A percentile compares a stretch with the other conserved stretches of the same genome.
phyloP scores from a whole-genome alignment of 805 yeast genomes.

The Starmerella tilneyi region DNA sequence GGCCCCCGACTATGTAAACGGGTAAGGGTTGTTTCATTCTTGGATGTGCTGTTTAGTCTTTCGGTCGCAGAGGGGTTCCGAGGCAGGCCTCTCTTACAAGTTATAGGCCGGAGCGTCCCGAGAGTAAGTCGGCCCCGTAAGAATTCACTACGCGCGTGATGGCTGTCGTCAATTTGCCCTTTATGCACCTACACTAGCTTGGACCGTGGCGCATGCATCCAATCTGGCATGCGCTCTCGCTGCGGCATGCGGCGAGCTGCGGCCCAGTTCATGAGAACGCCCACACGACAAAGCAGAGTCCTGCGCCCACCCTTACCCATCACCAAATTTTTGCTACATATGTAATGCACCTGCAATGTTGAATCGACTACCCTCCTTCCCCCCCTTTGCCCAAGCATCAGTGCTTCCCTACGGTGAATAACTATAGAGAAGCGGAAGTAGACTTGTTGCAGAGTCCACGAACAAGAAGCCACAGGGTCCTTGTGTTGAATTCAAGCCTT shows the following conservation, averaged over 20 bases:
- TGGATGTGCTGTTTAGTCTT: not conserved
- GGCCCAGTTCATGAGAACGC: slow-evolving; percentile 1
- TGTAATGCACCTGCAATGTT: slow-evolving; percentile 24
- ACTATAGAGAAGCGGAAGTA: slow-evolving; percentile 1
- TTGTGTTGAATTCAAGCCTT: no score
- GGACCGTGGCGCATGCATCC: slow-evolving; percentile 2
- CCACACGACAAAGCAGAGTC: slow-evolving; percentile 7
- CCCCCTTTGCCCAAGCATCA: slow-evolving; percentile 6
- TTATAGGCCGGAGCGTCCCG: no score
- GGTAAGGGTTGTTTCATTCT: not conserved
- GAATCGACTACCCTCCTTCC: slow-evolving; percentile 2
- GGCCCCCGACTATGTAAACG: not conserved
- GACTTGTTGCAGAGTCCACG: no score
- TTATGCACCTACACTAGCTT: not conserved
- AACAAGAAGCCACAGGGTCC: no score
- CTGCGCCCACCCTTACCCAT: slow-evolving; percentile 15
- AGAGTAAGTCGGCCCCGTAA: no score
- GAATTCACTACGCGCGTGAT: no score
- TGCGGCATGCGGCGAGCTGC: slow-evolving; percentile 10
- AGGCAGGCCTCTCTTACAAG: no score
- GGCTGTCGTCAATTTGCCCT: no score
- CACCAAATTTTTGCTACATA: slow-evolving; percentile 21
- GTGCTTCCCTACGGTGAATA: not conserved
- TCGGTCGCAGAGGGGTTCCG: no score
- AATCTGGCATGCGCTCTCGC: slow-evolving; percentile 3